Percentiles rank a stretch among this genome's conserved stretches.
These are phyloP conservation scores for Epichloe uncinata DNA, from an alignment of 2,329 filamentous ascomycete species.

Conservation along the genomic window DNA sequence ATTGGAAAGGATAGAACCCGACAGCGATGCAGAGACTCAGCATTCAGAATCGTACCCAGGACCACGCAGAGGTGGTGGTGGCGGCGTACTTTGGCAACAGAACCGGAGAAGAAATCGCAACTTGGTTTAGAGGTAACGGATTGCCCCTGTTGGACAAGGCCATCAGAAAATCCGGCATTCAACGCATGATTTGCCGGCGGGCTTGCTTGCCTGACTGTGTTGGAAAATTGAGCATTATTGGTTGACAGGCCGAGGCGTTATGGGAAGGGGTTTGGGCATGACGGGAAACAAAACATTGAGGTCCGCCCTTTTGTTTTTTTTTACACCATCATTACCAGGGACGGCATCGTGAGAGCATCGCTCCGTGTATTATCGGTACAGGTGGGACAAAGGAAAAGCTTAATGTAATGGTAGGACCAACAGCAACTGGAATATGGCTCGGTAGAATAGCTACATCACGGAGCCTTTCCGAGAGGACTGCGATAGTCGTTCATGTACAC, in stretches of 20 bases:
- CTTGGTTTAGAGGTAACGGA: constrained; percentile 30
- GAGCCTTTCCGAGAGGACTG: neutral
- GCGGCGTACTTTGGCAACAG: constrained; percentile 40
- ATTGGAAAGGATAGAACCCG: constrained; percentile 24
- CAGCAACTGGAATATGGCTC: neutral
- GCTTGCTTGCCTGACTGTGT: neutral
- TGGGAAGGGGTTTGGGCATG: neutral
- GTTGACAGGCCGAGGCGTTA: constrained; percentile 2
- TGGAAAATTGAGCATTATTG: neutral
- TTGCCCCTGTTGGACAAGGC: neutral
- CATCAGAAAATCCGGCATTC: neutral
- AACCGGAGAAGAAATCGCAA: constrained; percentile 35
- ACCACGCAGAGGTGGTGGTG: constrained; percentile 17
- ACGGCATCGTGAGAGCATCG: neutral
- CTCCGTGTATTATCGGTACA: neutral
- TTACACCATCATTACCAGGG: neutral
- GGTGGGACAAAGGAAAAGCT: neutral
- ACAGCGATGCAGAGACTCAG: constrained; percentile 9
- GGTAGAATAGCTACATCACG: neutral
- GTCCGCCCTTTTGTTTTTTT: neutral
- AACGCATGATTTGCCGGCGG: neutral
- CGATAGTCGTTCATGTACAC: neutral
- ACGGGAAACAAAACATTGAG: neutral
- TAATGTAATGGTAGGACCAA: neutral
- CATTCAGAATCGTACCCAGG: constrained; percentile 10